Percentiles rank a stretch among this genome's conserved stretches.
These are phyloP conservation scores for Trametes elegans DNA, from an alignment of 768 basidiomycete species.

Conservation along the genomic window DNA sequence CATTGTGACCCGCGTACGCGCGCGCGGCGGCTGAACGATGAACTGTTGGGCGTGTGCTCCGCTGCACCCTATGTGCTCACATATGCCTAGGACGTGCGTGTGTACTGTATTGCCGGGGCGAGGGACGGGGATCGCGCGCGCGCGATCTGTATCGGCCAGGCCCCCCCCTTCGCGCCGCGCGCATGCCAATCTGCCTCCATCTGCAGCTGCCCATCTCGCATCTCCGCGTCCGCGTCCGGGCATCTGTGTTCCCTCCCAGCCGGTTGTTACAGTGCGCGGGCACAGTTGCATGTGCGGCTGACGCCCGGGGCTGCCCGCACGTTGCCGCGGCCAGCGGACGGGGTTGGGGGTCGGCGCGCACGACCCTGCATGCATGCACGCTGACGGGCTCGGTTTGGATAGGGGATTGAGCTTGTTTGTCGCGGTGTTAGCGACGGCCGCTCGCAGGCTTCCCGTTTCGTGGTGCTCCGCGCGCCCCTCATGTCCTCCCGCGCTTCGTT, in stretches of 20 bases:
- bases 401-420: background rate
- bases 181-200: background rate
- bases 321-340: background rate
- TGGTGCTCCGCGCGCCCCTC: background rate
- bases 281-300: no score
- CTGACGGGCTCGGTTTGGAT: background rate
- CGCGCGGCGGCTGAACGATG: background rate
- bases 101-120: no score
- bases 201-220: background rate
- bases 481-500: no score
- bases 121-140: no score
- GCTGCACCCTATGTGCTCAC: no score
- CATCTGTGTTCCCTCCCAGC: no score
- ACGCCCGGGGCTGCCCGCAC: no score
- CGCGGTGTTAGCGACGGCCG: conserved; percentile 1
- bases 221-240: background rate
- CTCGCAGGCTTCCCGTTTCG: background rate
- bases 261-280: no score
- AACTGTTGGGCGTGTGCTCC: no score
- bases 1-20: background rate
- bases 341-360: no score
- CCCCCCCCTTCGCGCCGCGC: background rate
- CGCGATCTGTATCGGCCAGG: background rate
- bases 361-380: background rate
- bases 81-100: no score